Evolutionary conservation across 2,329 filamentous ascomycete species (phyloP).

Genomic region (Trichoderma citrinoviride): DNA sequence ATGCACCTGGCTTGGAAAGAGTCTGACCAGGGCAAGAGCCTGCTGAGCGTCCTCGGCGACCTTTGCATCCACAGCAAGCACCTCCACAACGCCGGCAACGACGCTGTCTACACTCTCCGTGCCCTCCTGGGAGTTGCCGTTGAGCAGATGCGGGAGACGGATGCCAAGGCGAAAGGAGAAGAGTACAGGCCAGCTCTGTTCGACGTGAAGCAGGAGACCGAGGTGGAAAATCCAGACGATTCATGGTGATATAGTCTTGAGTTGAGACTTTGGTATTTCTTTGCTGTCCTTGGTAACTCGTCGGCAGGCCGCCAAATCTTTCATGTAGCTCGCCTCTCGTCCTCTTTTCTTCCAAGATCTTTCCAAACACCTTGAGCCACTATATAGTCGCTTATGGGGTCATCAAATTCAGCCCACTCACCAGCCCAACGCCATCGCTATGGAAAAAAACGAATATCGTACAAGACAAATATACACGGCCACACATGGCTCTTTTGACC

Average conservation of each 20-base stretch:
- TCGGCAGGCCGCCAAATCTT: neutral
- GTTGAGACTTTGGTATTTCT: slow-evolving; percentile 22
- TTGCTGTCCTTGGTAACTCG: neutral
- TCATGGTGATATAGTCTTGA: slow-evolving; percentile 6
- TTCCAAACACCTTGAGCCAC: slow-evolving; percentile 10
- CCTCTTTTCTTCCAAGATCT: neutral
- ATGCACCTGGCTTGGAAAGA: slow-evolving; percentile 65
- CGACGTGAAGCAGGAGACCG: neutral
- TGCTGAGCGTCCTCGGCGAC: slow-evolving; percentile 60
- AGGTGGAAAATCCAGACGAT: slow-evolving; percentile 15
- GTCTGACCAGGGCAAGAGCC: slow-evolving; percentile 50
- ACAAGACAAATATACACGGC: slow-evolving; percentile 34
- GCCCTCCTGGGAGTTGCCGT: slow-evolving; percentile 58
- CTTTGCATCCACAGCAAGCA: slow-evolving; percentile 62
- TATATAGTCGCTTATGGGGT: slow-evolving; percentile 23
- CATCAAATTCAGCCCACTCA: slow-evolving; percentile 26
- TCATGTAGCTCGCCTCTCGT: neutral
- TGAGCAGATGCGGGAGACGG: slow-evolving; percentile 27
- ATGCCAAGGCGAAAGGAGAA: slow-evolving; percentile 23
- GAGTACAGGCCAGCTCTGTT: slow-evolving; percentile 23
- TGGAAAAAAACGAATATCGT: slow-evolving; percentile 42
- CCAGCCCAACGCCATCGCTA: slow-evolving; percentile 44
- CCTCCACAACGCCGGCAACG: slow-evolving; percentile 86
- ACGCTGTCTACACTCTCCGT: slow-evolving; percentile 75
- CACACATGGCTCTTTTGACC: neutral